Conservation (phyloP, 1,139 yeast genomes). For the Eremothecium sinecaudum region DNA sequence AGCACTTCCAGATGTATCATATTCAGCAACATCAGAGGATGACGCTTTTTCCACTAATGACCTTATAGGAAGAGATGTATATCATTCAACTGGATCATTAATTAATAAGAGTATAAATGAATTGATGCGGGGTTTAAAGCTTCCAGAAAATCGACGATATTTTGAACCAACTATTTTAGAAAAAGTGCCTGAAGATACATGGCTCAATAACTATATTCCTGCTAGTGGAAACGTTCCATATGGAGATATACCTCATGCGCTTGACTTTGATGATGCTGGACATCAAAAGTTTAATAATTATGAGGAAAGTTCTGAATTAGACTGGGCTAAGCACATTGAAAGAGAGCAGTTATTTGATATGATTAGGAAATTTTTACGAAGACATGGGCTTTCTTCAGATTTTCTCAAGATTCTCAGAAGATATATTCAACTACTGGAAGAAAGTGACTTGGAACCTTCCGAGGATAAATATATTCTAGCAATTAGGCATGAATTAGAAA, state of each 20-base stretch:
- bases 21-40: conserved; percentile 2
- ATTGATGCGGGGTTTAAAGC: conserved; percentile 8
- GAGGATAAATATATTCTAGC: conserved; percentile 18
- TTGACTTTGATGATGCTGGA: background rate
- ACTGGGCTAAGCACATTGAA: too few relatives aligned
- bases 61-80: conserved; percentile 11
- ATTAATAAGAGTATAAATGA: conserved; percentile 13
- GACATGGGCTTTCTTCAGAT: conserved; percentile 20
- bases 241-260: background rate
- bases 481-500: conserved; percentile 17
- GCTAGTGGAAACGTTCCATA: background rate
- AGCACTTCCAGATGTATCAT: conserved; percentile 5
- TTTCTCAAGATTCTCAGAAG: conserved; percentile 20
- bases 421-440: conserved; percentile 15
- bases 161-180: conserved; percentile 1
- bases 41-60: conserved; percentile 13
- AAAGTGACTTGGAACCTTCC: conserved; percentile 16
- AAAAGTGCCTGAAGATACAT: background rate
- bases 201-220: background rate
- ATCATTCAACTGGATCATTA: conserved; percentile 17
- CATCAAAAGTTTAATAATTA: background rate
- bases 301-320: conserved; percentile 9
- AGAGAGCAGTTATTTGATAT: conserved; percentile 13
- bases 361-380: conserved; percentile 19
- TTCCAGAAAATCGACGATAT: background rate